Conservation (phyloP, 2,329 filamentous ascomycete genomes). For the Chaetomiaceae sp. region DNA sequence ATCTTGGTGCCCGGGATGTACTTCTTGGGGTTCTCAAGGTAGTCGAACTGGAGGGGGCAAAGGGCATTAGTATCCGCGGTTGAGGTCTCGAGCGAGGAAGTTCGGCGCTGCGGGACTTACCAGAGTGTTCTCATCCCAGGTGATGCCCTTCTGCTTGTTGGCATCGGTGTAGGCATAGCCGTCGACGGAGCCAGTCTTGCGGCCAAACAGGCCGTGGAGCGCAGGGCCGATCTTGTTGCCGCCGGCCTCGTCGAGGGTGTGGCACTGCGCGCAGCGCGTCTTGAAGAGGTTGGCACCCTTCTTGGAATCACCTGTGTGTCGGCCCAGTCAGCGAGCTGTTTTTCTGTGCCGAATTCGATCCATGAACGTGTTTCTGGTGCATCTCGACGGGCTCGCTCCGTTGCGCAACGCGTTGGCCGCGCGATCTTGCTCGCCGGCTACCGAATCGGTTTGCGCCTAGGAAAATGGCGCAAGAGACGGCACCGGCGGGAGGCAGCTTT, state of each 20-base stretch:
- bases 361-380: neutral
- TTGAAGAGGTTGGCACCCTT: slow-evolving; percentile 99
- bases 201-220: slow-evolving; percentile 95
- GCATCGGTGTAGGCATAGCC: slow-evolving; percentile 98
- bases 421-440: neutral
- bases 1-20: slow-evolving; percentile 99
- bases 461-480: slow-evolving; percentile 19
- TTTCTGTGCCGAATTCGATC: neutral
- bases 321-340: slow-evolving; percentile 17
- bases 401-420: neutral
- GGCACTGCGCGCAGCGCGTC: slow-evolving; percentile 97
- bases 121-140: slow-evolving; percentile 81
- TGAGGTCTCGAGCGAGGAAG: too few species aligned
- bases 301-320: slow-evolving; percentile 72
- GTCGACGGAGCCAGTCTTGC: slow-evolving; percentile 84
- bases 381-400: slow-evolving; percentile 1
- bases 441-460: slow-evolving; percentile 3
- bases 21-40: slow-evolving; percentile 99
- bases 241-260: slow-evolving; percentile 86
- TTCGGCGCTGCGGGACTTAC: slow-evolving; percentile 56
- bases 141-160: slow-evolving; percentile 96
- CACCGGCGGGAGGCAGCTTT: neutral
- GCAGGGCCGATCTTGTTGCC: slow-evolving; percentile 98
- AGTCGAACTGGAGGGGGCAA: slow-evolving; percentile 79
- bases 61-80: too few species aligned